Percentiles rank a stretch among this genome's conserved stretches.
phyloP scores from a whole-genome alignment of 148 eudicot species.

The Camellia granthamiana region DNA sequence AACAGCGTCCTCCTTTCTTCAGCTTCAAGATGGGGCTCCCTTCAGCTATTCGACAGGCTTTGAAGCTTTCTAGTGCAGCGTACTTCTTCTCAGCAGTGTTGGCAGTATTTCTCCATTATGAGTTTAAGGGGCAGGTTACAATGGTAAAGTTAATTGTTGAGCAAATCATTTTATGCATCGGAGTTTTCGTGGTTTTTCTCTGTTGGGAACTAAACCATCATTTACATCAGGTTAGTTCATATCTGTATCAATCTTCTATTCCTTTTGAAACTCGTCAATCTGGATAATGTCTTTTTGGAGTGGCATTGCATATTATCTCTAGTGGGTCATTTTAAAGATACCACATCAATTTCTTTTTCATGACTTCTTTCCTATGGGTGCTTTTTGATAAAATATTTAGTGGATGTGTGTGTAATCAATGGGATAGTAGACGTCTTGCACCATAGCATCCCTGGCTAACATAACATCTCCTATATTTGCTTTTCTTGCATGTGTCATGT shows the following conservation, averaged over 20 bases:
- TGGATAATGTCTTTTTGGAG: neutral
- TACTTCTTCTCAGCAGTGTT: slow-evolving; percentile 47
- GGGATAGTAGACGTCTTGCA: neutral
- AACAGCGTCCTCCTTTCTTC: slow-evolving; percentile 89
- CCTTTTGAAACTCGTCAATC: neutral
- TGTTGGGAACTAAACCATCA: slow-evolving; percentile 84
- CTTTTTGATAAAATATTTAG: neutral
- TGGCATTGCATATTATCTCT: neutral
- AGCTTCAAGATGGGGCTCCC: slow-evolving; percentile 92
- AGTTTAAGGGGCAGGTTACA: slow-evolving; percentile 29
- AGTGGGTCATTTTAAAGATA: slow-evolving; percentile 1
- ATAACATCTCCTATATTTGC: neutral
- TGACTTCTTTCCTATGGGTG: neutral
- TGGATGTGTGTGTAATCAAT: neutral
- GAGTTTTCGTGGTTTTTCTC: slow-evolving; percentile 51
- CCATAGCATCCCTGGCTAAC: neutral
- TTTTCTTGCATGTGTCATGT: neutral
- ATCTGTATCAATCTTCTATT: neutral
- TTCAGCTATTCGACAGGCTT: slow-evolving; percentile 48
- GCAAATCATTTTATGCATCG: slow-evolving; percentile 47
- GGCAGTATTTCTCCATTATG: slow-evolving; percentile 32
- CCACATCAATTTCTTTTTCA: neutral
- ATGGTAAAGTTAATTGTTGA: slow-evolving; percentile 38
- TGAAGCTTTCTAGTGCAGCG: slow-evolving; percentile 51
- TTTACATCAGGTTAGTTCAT: slow-evolving; percentile 71